phyloP scores from a whole-genome alignment of 495 filamentous ascomycete species.

The Trichocladium uniseriatum region DNA sequence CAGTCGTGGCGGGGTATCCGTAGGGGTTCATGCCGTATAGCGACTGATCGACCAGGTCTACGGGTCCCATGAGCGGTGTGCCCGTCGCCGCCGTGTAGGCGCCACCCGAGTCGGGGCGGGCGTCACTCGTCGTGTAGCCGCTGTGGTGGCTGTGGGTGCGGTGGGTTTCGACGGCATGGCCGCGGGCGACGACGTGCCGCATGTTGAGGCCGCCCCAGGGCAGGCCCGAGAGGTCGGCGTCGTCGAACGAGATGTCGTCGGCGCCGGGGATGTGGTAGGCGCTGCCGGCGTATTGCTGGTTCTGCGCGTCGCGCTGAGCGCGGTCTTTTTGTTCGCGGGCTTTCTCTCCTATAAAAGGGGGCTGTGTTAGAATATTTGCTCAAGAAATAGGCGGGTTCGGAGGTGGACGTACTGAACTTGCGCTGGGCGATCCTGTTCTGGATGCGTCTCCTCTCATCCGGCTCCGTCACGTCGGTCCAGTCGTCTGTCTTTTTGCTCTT shows the following conservation, averaged over 20 bases:
- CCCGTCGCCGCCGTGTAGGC: too few relatives aligned
- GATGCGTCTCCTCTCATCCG: constrained; percentile 50
- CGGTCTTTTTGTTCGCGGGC: constrained; percentile 49
- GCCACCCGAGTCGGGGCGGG: neutral
- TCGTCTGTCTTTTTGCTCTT: constrained; percentile 41
- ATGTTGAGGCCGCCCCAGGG: constrained; percentile 56
- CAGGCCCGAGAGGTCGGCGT: constrained; percentile 46
- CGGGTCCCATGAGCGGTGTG: too few relatives aligned
- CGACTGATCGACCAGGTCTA: neutral
- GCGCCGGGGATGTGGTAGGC: constrained; percentile 47
- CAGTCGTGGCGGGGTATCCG: neutral
- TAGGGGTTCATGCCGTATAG: constrained; percentile 9
- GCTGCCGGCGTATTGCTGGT: constrained; percentile 45
- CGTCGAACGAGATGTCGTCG: constrained; percentile 35
- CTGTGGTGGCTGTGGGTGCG: constrained; percentile 9
- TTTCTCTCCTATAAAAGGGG: constrained; percentile 44
- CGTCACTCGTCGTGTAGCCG: neutral
- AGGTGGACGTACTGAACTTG: constrained; percentile 44
- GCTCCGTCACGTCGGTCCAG: constrained; percentile 51
- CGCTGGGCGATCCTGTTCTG: constrained; percentile 54
- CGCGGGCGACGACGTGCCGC: constrained; percentile 43
- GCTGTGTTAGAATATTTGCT: constrained; percentile 11
- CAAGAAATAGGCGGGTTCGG: neutral
- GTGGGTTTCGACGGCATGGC: constrained; percentile 31
- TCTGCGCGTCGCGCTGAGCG: constrained; percentile 45